Base-by-base conservation (phyloP, 2,329 filamentous ascomycete species). In the Laburnicola sp. region DNA sequence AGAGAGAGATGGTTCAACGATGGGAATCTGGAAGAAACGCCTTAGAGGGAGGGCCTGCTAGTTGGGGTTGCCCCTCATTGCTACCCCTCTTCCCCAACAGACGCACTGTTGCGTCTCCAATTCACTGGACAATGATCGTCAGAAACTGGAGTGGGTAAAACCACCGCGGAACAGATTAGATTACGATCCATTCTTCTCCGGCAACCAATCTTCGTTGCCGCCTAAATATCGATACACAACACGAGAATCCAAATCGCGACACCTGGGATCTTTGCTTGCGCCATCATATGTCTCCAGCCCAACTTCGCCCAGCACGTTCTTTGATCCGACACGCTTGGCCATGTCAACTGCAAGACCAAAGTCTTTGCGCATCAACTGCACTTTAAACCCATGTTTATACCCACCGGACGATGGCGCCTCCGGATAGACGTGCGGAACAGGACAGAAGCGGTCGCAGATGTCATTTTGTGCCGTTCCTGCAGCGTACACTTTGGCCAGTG, bases 321-420 rank as follows among this genome's bases (percentile, higher is more conserved):
- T 72, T 11, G 79, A 75, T 0, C 78, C 82, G 3, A 83, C 76
- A 11, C 75, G 69, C 52, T 78, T 70, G n/a, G 81, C 82, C 68
- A 80, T 78, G 6, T 82, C 77, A 0, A 82, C 73, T 0, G 82
- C 82, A 21, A 85, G 63, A 1, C 73, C 71, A 50, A 86, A 79
- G 58, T 85, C 82, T 61, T 85, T 85, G 53, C 74, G 75, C 81
- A 85, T 85, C 58, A 85, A 59, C 62, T 84, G 76, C 4, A 85
- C 78, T 38, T 81, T 79, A 64, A 86, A 85, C 0, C 82, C 82
- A 2, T 79, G 78, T 48, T 76, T 67, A 61, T 81, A 82, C 0
- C 76, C 78, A 22, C 77, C 76, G 2, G 72, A 75, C 0, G 75
- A 74, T 3, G 80, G 78, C 1, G 79, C 76, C 30, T 80, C 74